These are phyloP conservation scores for Xylaria multiplex DNA, from an alignment of 2,329 filamentous ascomycete species.

Conservation along the genomic window DNA sequence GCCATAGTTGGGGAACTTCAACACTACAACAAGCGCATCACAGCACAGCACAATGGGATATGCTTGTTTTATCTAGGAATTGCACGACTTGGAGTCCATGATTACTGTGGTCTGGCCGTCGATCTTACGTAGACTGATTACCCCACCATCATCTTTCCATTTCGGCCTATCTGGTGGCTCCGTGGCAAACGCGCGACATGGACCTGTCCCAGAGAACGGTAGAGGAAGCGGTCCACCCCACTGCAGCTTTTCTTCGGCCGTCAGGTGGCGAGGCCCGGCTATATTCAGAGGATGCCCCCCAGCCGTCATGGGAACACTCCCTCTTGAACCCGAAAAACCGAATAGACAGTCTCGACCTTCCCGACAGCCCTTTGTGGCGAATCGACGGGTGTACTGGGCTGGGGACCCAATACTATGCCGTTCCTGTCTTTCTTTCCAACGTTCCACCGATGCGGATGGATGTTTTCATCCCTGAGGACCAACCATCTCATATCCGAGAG, in stretches of 20 bases:
- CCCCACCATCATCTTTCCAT: conserved; percentile 30
- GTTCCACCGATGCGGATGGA: conserved; percentile 65
- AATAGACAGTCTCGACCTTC: conserved; percentile 64
- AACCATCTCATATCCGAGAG: conserved; percentile 54
- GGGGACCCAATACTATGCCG: conserved; percentile 66
- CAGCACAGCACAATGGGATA: background rate
- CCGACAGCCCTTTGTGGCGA: conserved; percentile 61
- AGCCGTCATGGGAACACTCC: conserved; percentile 58
- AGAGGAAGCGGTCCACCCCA: conserved; percentile 67
- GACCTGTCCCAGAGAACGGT: conserved; percentile 64
- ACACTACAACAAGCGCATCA: background rate
- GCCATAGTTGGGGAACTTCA: conserved; percentile 11
- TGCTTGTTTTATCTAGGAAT: conserved; percentile 9
- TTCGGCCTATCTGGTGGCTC: conserved; percentile 31
- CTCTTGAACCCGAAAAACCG: conserved; percentile 69
- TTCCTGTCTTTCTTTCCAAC: conserved; percentile 61
- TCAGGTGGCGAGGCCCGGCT: conserved; percentile 23
- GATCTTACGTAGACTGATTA: conserved; percentile 13
- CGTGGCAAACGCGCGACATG: conserved; percentile 53
- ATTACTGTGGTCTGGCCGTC: conserved; percentile 15
- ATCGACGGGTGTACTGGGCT: conserved; percentile 68
- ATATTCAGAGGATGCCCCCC: conserved; percentile 24
- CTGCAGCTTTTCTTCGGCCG: conserved; percentile 58
- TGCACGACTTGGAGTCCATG: conserved; percentile 7
- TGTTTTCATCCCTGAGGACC: conserved; percentile 66